phyloP scores from a whole-genome alignment of 768 basidiomycete genomes.

The Cystobasidium ongulense region DNA sequence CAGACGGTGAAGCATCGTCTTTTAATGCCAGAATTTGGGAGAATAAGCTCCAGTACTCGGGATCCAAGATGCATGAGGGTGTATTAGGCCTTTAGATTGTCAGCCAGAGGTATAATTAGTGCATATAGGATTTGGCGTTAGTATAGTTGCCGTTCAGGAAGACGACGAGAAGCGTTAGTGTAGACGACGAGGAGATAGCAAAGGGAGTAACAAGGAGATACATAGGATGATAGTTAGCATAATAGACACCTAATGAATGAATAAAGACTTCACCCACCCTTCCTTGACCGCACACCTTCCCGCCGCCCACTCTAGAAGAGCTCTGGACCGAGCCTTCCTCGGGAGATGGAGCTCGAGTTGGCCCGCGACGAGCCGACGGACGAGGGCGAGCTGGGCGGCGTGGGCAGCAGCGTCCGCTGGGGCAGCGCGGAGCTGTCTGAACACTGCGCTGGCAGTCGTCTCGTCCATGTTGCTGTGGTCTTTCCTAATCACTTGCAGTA shows the following conservation, averaged over 20 bases:
- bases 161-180: neutral
- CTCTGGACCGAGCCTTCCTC: conserved; percentile 10
- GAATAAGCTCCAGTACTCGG: neutral
- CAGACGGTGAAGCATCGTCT: neutral
- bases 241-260: neutral
- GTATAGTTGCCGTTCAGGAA: neutral
- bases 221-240: neutral
- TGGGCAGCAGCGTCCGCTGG: neutral
- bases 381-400: neutral
- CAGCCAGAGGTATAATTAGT: neutral
- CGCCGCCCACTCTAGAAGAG: neutral
- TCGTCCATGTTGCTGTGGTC: neutral
- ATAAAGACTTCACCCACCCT: neutral
- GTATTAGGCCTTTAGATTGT: neutral
- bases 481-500: too few species aligned
- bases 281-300: neutral
- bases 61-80: neutral
- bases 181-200: neutral
- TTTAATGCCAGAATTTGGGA: neutral
- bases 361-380: neutral
- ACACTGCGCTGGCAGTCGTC: neutral
- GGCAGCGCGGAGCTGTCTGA: conserved; percentile 6
- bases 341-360: neutral
- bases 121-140: neutral
- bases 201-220: neutral